Conservation (phyloP, 306 rosid species). For the Medicago ruthenica region DNA sequence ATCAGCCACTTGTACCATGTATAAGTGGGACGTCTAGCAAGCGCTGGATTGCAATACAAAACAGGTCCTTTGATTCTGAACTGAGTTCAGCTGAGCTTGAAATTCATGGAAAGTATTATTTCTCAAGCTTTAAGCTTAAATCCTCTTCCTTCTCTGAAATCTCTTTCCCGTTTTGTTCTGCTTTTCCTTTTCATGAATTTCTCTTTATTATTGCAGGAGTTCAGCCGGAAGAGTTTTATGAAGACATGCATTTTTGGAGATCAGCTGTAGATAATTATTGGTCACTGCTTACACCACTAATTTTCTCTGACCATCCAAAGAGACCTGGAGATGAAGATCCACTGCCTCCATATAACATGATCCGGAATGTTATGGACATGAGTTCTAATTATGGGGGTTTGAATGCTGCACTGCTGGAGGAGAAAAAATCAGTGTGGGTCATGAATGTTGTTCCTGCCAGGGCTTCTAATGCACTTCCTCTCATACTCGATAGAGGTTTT, state of each 20-base stretch:
- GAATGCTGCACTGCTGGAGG: constrained; percentile 89
- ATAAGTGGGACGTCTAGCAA: constrained; percentile 80
- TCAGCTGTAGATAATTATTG: constrained; percentile 79
- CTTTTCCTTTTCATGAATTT: constrained; percentile 45
- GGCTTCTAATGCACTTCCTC: constrained; percentile 81
- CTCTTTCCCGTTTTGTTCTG: constrained; percentile 5
- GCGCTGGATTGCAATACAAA: constrained; percentile 88
- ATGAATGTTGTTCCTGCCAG: constrained; percentile 93
- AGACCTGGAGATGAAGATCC: constrained; percentile 99
- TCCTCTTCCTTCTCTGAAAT: constrained; percentile 22
- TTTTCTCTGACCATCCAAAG: constrained; percentile 99
- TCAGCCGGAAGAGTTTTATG: constrained; percentile 81
- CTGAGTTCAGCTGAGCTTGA: constrained; percentile 73
- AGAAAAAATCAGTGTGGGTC: constrained; percentile 89
- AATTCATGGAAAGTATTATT: constrained; percentile 89
- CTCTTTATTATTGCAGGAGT: constrained; percentile 72
- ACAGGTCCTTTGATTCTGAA: constrained; percentile 71
- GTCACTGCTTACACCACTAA: constrained; percentile 94
- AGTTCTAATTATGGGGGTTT: constrained; percentile 87
- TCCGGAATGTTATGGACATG: constrained; percentile 98
- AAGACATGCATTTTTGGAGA: constrained; percentile 79
- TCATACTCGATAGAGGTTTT: constrained; percentile 88
- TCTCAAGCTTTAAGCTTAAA: constrained; percentile 33
- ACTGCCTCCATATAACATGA: constrained; percentile 95
- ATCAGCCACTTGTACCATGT: constrained; percentile 81